These are phyloP conservation scores for Septoria petroselini DNA, from an alignment of 2,329 filamentous ascomycete genomes.

Conservation along the genomic window DNA sequence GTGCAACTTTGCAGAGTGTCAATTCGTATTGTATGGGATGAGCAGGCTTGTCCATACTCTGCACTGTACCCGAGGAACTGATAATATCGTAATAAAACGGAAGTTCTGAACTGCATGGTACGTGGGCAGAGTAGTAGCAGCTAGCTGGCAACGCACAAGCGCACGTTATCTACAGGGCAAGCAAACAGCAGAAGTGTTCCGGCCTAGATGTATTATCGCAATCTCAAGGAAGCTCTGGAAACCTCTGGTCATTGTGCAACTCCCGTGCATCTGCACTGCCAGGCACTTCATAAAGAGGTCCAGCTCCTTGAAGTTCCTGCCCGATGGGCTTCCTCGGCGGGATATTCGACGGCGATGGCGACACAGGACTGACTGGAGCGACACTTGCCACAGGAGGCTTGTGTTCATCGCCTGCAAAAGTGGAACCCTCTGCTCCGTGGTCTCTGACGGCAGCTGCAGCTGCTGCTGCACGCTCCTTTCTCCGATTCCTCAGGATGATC, in stretches of 20 bases:
- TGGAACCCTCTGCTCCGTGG: not conserved
- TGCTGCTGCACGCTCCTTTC: slow-evolving; percentile 4
- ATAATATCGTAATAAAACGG: no score
- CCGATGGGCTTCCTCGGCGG: not conserved
- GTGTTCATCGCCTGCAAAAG: not conserved
- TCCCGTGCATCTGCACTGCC: slow-evolving; percentile 7
- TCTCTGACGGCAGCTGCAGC: not conserved
- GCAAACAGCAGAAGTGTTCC: no score
- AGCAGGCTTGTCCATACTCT: no score
- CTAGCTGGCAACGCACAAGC: no score
- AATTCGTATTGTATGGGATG: slow-evolving; percentile 78
- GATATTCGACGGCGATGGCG: not conserved
- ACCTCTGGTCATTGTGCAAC: slow-evolving; percentile 2
- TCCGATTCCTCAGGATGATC: slow-evolving; percentile 11
- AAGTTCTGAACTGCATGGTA: no score
- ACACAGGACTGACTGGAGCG: not conserved
- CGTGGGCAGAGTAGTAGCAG: no score
- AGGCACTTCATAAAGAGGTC: slow-evolving; percentile 1
- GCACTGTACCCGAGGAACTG: no score
- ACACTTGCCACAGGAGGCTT: not conserved
- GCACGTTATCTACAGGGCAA: no score
- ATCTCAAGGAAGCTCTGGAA: slow-evolving; percentile 9
- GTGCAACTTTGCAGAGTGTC: slow-evolving; percentile 83
- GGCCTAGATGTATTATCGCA: no score
- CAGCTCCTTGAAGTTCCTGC: slow-evolving; percentile 1